phyloP scores from a whole-genome alignment of 148 eudicot species.

The Bassia scoparia region DNA sequence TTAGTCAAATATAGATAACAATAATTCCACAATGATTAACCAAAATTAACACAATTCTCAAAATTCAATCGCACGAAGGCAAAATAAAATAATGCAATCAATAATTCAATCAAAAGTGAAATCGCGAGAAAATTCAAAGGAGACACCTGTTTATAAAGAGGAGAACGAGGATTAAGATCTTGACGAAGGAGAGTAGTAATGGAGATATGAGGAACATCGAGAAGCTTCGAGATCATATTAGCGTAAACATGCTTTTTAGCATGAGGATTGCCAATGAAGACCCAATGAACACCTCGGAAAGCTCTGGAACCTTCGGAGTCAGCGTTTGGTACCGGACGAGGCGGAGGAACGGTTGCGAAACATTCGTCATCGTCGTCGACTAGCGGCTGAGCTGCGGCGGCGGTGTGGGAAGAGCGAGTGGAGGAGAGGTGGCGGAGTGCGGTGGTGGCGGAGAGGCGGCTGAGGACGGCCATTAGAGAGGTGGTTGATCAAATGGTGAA shows the following conservation, averaged over 20 bases:
- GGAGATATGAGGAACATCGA: constrained; percentile 36
- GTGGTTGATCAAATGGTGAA: not conserved
- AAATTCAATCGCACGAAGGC: no score
- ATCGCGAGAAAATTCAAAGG: not conserved
- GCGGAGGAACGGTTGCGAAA: not conserved
- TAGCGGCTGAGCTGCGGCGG: constrained; percentile 33
- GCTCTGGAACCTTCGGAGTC: constrained; percentile 23
- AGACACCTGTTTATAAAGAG: constrained; percentile 34
- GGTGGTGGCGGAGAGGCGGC: constrained; percentile 15
- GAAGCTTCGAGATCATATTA: constrained; percentile 34
- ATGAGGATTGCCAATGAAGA: constrained; percentile 41
- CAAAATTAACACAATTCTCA: no score
- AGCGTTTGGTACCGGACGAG: constrained; percentile 7
- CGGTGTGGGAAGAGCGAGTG: constrained; percentile 15
- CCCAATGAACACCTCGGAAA: constrained; percentile 41
- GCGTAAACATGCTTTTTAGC: constrained; percentile 39
- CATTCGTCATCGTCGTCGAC: constrained; percentile 29
- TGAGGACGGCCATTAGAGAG: constrained; percentile 16
- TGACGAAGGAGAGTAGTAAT: constrained; percentile 35
- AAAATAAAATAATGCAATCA: not conserved
- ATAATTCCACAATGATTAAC: no score
- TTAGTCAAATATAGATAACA: no score
- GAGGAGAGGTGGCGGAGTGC: not conserved
- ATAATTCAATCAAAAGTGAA: not conserved
- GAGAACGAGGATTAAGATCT: constrained; percentile 36